Evolutionary conservation across 768 basidiomycete genomes (phyloP), one percentile per base, ranked within the genome.

Genomic region (Panaeolus cyanescens): DNA sequence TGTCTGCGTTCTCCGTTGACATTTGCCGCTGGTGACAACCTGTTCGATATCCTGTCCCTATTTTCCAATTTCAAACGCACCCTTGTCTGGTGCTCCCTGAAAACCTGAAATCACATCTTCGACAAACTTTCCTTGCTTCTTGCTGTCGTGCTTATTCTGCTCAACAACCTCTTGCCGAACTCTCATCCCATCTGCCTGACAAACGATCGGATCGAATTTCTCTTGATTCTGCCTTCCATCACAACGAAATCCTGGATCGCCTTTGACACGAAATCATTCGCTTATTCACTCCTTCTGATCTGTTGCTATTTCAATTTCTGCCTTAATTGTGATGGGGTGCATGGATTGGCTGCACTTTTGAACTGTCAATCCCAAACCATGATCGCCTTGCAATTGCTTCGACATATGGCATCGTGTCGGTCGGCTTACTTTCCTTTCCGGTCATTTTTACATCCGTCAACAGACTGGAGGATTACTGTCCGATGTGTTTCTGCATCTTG

Each of bases 381-480:
- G 54, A 12, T 42, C 36, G 57, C 5, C 54, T 53, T 54, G 36
- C 32, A 62, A 55, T 30, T 61, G 4, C 9, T 42, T 50, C 30
- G 45, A 28, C 45, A 50, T 50, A 6, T 50, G 45, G 22, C 25
- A 50, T 50, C 45, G 45, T 50, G 9, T 28, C 25, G 40, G 40
- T 50, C 45, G 45, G 45, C 2, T 13, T 25, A 50, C 22, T 50
- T 50, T 50, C 45, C 45, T 50, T 50, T 50, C 45, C 45, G 45
- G 45, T 50, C 25, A 28, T 50, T 50, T n/a, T 39, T 32, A 9
- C 40, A 20, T 39, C 19, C 37, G 54, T 22, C 55, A 61, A 30
- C 66, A 93, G 85, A 95, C 93, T 9, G 95, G 95, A 32, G 95
- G 95, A 30, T 83, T 97, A 28, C 85, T 97, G 36, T 95, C 94